Base-by-base conservation (phyloP, 2,329 filamentous ascomycete species). In the Lasiodiplodia gonubiensis region DNA sequence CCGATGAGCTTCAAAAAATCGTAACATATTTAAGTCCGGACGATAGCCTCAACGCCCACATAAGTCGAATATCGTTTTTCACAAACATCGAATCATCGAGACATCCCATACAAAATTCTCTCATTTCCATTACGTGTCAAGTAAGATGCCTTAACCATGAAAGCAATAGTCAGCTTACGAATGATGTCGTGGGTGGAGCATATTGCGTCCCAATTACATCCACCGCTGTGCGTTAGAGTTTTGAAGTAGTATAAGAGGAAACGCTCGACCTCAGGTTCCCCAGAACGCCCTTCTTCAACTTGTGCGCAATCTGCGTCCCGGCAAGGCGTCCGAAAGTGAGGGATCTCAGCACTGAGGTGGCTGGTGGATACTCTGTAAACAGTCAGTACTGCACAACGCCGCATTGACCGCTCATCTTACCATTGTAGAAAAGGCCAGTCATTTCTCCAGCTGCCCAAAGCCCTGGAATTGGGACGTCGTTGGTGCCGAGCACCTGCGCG, bases 401-500 rank as follows among this genome's bases (percentile, higher is more conserved):
- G 18, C 12, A 14, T 21, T 1, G 8, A 21, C 10, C 3, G 7
- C 3, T n/a, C 30, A 14, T 51, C 37, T 48, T 18, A 69, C 68
- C 76, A 63, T 78, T 77, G 67, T 78, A 77, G 67, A 74, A 78
- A 10, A 78, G 61, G 11, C 76, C 75, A 2, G 76, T 77, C 72
- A 78, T 70, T 57, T 78, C 75, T 16, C 76, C 75, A 4, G 76
- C 75, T 4, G 74, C 74, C 71, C 73, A 78, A 2, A 78, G 33
- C 14, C 61, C 61, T 2, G 61, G 61, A 33, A 64, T 64, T 66
- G 79, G 77, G 7, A 78, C 75, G 65, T 77, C 78, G 59, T 80
- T 80, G 25, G 77, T 79, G 21, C 74, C 74, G n/a, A 81, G 69
- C 1, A 80, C 80, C 25, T 74, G 71, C 5, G 78, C 77, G 54